Conservation (phyloP, 305 asterid genomes). For the Fraxinus velutina region DNA sequence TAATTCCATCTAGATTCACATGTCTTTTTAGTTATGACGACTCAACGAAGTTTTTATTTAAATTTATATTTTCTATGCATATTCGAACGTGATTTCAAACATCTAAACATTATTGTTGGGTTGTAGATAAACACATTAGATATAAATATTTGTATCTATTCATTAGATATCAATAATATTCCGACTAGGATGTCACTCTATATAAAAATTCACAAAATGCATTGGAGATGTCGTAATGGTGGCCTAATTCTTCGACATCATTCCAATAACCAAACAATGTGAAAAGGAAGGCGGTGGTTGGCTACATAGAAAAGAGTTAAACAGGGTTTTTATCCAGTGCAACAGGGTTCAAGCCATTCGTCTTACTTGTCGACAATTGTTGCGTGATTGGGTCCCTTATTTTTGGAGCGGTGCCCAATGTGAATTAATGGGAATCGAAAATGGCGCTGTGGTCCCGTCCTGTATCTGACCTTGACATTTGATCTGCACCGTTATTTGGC, state of each 20-base stretch:
- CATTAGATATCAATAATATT: too few relatives aligned
- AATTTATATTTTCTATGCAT: too few relatives aligned
- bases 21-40: background rate
- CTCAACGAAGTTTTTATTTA: background rate
- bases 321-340: conserved; percentile 8
- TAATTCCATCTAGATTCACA: background rate
- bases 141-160: too few relatives aligned
- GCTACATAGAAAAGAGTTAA: background rate
- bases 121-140: background rate
- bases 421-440: background rate
- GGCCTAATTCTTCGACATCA: conserved; percentile 10
- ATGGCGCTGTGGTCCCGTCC: conserved; percentile 5
- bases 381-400: conserved; percentile 12
- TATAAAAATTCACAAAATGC: background rate
- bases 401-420: background rate
- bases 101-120: too few relatives aligned
- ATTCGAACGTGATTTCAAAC: too few relatives aligned
- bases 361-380: conserved; percentile 21
- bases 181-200: background rate
- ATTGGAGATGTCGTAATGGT: background rate
- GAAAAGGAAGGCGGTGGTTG: conserved; percentile 13
- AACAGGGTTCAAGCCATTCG: conserved; percentile 8
- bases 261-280: conserved; percentile 26
- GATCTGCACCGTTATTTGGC: conserved; percentile 15
- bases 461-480: background rate